Conservation (phyloP, 73 alveolate genomes). For the Breviolum minutum region DNA sequence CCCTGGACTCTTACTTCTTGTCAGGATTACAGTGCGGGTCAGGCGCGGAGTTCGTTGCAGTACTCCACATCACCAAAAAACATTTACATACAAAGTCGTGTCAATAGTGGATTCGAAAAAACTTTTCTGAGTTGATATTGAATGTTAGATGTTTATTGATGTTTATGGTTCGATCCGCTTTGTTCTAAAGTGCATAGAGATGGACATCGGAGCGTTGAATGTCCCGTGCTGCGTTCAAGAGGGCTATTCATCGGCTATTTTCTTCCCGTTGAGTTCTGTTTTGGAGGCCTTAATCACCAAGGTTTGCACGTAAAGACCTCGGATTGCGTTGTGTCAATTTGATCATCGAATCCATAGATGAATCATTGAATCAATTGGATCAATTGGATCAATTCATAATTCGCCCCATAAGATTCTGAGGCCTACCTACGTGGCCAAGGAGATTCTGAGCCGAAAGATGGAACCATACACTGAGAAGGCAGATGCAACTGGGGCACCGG, state of each 20-base stretch:
- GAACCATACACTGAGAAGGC: constrained; percentile 66
- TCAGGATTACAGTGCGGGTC: constrained; percentile 19
- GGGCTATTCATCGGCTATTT: not conserved
- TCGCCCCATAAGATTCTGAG: not conserved
- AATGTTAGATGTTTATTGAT: not conserved
- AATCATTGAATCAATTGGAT: not conserved
- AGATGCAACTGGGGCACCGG: not conserved
- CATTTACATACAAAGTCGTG: too few relatives aligned
- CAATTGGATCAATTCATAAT: not conserved
- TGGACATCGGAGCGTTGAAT: not conserved
- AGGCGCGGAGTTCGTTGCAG: not conserved
- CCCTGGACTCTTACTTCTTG: not conserved
- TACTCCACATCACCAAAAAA: not conserved
- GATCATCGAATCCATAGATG: not conserved
- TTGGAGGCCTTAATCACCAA: constrained; percentile 15
- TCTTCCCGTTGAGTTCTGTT: not conserved
- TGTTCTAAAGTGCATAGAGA: not conserved
- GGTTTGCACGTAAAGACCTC: constrained; percentile 20
- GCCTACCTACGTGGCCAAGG: constrained; percentile 65
- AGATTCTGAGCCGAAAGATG: constrained; percentile 47
- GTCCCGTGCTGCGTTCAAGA: not conserved
- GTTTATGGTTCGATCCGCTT: not conserved
- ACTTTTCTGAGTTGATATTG: not conserved
- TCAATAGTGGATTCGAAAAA: too few relatives aligned
- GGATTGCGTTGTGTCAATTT: not conserved